Evolutionary conservation across 73 alveolate species (phyloP), one percentile per base, ranked within the genome.

Genomic region (Durusdinium trenchii): DNA sequence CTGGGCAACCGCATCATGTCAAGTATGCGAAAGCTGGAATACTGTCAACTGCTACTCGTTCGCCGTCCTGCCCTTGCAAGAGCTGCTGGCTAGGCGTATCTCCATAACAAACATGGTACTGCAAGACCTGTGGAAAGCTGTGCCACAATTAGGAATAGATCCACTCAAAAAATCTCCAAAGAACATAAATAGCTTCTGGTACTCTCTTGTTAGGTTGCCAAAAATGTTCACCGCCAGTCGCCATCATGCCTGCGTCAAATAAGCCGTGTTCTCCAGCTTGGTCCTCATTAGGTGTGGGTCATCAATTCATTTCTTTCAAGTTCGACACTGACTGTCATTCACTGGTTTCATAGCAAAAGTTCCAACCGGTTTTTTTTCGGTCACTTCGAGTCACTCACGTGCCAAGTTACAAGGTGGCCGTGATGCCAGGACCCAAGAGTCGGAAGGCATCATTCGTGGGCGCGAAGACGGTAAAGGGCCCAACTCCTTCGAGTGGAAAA

Each of bases 61-160:
- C 81, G 46, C 86, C 20, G 81, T 86, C 95, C 95, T 86, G 95
- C 45, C 81, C 81, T 30, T 79, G 82, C 6, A 57, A 60, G n/a
- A 86, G 81, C n/a, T 54, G 40, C 60, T 54, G 95, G 46, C 95
- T 86, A 30, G 43, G 82, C 45, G 95, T 86, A 45, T 86, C 54
- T 42, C 95, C 95, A 12, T 86, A 86, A 45, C 95, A 86, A 61
- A 86, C 62, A 61, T 86, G 95, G 69, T 86, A 86, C 95, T 86
- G 95, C 61, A 86, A 67, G 62, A 86, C 95, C 95, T 86, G 61
- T 5, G 23, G 32, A n/a, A n/a, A n/a, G n/a, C n/a, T n/a, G n/a
- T n/a, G n/a, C n/a, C n/a, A n/a, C n/a, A n/a, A n/a, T n/a, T n/a
- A n/a, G n/a, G n/a, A n/a, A n/a, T n/a, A n/a, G n/a, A n/a, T n/a